Evolutionary conservation across 208 protist genomes (phyloP), one percentile per base, ranked within the genome.

Genomic region (Acanthamoeba pearcei): DNA sequence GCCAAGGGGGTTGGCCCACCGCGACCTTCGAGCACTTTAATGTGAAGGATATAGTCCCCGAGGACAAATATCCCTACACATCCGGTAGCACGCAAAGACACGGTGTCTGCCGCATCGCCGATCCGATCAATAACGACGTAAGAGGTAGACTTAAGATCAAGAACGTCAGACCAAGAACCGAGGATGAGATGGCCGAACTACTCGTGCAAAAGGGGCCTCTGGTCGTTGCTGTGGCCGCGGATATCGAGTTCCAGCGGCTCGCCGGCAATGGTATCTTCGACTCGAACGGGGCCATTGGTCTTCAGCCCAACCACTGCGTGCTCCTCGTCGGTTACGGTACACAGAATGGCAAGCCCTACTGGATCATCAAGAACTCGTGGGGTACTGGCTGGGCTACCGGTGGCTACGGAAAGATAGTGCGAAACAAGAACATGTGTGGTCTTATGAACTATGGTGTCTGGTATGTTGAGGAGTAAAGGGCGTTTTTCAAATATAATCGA

Each of bases 291-390:
- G 51, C 51, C 51, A 55, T 55, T 55, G 12, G 12, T 55, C 51
- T 55, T 55, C 51, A 55, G 51, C 86, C 98, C 10, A 96, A 96
- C 32, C 97, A 98, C 74, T 96, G 93, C 78, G 83, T 98, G 46
- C 96, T 93, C 53, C 24, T 98, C 0, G 38, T 98, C 27, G 97
- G 97, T 38, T 98, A 55, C n/a, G 97, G 97, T 51, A 95, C 76
- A 6, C 15, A 96, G 29, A 94, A 96, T 35, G 93, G 78, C 38
- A 35, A 62, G 9, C 4, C 24, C 15, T 98, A 97, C 90, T 98
- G 97, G 97, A 60, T 96, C 9, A 46, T 96, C 51, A 46, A 46
- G 22, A 98, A 98, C 70, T 95, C 70, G 51, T 98, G 97, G 97
- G 95, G 91, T 17, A 95, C 62, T 24, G 66, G 1, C 1, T 98